These are phyloP conservation scores for Coemansia sp. DNA, from an alignment of 192 early-diverging fungal genomes.

Conservation along the genomic window DNA sequence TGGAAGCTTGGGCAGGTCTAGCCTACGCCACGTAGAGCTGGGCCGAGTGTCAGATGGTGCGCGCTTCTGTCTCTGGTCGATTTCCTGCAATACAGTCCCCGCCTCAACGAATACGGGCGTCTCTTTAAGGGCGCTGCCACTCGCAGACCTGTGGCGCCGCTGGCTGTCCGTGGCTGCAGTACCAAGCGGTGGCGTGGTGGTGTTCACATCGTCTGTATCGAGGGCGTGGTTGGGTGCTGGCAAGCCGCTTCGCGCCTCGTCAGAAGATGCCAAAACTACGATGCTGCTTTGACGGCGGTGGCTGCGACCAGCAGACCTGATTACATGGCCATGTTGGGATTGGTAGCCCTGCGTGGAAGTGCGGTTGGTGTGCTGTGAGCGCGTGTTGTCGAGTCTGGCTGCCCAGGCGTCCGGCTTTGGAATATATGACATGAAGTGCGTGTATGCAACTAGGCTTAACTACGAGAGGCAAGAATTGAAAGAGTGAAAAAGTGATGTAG, in stretches of 20 bases:
- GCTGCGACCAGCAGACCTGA: background rate
- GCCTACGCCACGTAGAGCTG: constrained; percentile 4
- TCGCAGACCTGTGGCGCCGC: background rate
- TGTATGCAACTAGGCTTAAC: constrained; percentile 12
- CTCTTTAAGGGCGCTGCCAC: background rate
- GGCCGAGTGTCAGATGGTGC: background rate
- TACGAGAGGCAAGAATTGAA: background rate
- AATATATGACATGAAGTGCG: constrained; percentile 26
- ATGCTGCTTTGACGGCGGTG: constrained; percentile 8
- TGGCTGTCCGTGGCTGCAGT: background rate
- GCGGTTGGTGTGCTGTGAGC: constrained; percentile 3
- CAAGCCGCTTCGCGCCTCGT: background rate
- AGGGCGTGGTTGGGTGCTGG: background rate
- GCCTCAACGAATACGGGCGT: background rate
- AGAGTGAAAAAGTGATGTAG: background rate
- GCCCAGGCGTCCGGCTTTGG: constrained; percentile 24
- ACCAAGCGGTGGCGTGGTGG: background rate
- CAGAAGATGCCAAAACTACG: background rate
- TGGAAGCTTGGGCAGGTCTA: constrained; percentile 1
- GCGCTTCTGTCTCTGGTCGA: background rate
- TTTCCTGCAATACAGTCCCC: constrained; percentile 6
- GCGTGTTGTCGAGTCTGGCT: constrained; percentile 12
- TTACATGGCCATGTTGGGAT: background rate
- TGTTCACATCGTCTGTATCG: background rate
- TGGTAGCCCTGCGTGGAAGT: background rate